Base-by-base conservation (phyloP, 2,329 filamentous ascomycete genomes). In the Davidsoniella australis region DNA sequence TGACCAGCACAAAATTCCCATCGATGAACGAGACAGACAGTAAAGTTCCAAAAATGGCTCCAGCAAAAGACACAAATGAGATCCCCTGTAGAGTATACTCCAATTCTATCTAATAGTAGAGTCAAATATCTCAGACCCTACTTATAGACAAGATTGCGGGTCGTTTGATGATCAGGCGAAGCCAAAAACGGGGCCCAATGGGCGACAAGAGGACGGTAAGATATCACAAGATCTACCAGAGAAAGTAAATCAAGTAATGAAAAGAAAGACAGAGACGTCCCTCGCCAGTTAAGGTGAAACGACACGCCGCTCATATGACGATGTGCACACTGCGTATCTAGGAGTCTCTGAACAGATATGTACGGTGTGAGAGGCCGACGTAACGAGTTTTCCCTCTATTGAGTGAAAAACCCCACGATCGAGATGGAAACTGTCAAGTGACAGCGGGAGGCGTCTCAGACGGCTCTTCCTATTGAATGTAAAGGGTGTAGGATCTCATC, bases 391-490 rank as follows among this genome's bases (percentile, higher is more conserved):
- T 23, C 29, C 29, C 29, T 33, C 29, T 33, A 9, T 9, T 33
- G 29, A 33, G 29, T 33, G 43, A 50, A 20, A 44, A 48, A 44
- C 44, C 52, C 36, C 52, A 53, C 50, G 55, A 56, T 51, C 56
- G 51, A 41, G 26, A 49, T 51, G 51, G 55, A 49, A 49, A 49
- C 47, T 49, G 55, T 54, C 52, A 56, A 54, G 56, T 43, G 42
- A 23, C 47, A 44, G 42, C 17, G 50, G 50, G 45, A 46, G 50
- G 45, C 39, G 60, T 61, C 62, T 66, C 63, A 66, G 61, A 66
- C 63, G 63, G 63, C 63, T 66, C 63, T 66, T 66, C 63, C 63
- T 65, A 62, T 56, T 56, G 51, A 51, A 52, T 49, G 47, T 58
- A 54, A 59, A 48, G 46, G 50, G 50, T 52, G 50, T 58, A 61